Percentiles rank a stretch among this genome's conserved stretches.
Conservation (phyloP, 768 basidiomycete genomes). For the Pleurotus pulmonarius region DNA sequence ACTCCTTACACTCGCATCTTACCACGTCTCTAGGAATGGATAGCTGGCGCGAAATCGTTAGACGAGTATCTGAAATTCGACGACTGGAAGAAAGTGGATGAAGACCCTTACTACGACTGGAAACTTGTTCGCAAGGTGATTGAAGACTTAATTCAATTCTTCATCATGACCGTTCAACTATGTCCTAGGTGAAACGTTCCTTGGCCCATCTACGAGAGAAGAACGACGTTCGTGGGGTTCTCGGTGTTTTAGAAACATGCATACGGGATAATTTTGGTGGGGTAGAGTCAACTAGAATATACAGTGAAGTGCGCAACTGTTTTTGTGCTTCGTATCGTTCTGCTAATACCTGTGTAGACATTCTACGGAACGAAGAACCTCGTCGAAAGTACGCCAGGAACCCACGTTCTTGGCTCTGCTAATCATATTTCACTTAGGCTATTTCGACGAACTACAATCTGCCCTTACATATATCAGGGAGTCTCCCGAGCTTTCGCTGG, state of each 20-base stretch:
- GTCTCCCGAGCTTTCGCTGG: conserved; percentile 65
- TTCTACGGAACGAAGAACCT: conserved; percentile 88
- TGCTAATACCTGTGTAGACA: conserved; percentile 47
- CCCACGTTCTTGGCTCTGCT: not conserved
- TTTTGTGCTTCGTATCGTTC: conserved; percentile 6
- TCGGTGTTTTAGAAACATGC: conserved; percentile 90
- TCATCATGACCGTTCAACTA: not conserved
- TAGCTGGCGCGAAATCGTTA: conserved; percentile 67
- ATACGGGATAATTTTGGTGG: conserved; percentile 92
- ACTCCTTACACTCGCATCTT: not conserved
- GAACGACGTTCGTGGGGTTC: conserved; percentile 79
- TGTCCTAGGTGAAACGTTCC: conserved; percentile 65
- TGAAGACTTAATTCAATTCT: not conserved
- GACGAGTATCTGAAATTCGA: conserved; percentile 84
- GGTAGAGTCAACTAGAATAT: conserved; percentile 76
- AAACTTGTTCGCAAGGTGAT: conserved; percentile 72
- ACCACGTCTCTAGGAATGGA: conserved; percentile 68
- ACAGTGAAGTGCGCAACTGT: conserved; percentile 76
- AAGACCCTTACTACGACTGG: conserved; percentile 92
- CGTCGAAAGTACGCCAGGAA: conserved; percentile 64
- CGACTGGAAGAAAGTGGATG: conserved; percentile 86
- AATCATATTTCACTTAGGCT: conserved; percentile 38
- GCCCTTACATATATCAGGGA: conserved; percentile 76
- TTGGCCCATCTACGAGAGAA: conserved; percentile 66
- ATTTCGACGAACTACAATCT: conserved; percentile 72